Evolutionary conservation across 2,329 filamentous ascomycete genomes (phyloP).

Genomic region (Cylindrodendrum hubeiense): DNA sequence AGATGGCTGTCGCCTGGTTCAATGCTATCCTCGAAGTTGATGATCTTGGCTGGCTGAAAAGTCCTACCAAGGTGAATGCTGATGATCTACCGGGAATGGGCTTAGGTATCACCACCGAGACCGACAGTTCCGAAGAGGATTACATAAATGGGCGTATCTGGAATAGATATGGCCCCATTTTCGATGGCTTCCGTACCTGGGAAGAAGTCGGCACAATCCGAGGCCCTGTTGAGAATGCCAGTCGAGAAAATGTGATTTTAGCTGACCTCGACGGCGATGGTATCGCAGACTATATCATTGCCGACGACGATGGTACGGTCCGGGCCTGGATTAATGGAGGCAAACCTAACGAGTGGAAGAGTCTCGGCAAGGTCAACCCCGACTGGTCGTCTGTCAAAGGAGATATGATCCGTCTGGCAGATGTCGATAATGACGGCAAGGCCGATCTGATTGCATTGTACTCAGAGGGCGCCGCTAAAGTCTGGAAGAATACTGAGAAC

Average conservation of each 20-base stretch:
- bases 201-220: slow-evolving; percentile 17
- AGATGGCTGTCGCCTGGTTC: slow-evolving; percentile 54
- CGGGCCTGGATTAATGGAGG: slow-evolving; percentile 28
- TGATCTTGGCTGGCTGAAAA: slow-evolving; percentile 25
- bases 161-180: slow-evolving; percentile 23
- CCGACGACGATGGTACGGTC: slow-evolving; percentile 11
- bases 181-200: slow-evolving; percentile 25
- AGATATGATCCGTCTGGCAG: slow-evolving; percentile 27
- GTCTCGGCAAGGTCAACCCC: slow-evolving; percentile 19
- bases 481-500: slow-evolving; percentile 27
- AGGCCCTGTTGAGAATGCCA: neutral
- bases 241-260: slow-evolving; percentile 12
- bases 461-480: slow-evolving; percentile 26
- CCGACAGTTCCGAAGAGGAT: slow-evolving; percentile 1
- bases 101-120: neutral
- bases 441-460: slow-evolving; percentile 25
- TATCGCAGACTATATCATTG: slow-evolving; percentile 26
- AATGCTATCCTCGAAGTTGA: slow-evolving; percentile 43
- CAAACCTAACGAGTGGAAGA: slow-evolving; percentile 23
- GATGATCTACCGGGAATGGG: neutral
- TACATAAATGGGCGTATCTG: slow-evolving; percentile 17
- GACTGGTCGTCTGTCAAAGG: slow-evolving; percentile 18
- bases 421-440: slow-evolving; percentile 30
- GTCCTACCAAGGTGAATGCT: slow-evolving; percentile 4
- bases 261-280: slow-evolving; percentile 28